These are phyloP conservation scores for Penicillium corylophilum DNA, from an alignment of 2,329 filamentous ascomycete species.

Conservation along the genomic window DNA sequence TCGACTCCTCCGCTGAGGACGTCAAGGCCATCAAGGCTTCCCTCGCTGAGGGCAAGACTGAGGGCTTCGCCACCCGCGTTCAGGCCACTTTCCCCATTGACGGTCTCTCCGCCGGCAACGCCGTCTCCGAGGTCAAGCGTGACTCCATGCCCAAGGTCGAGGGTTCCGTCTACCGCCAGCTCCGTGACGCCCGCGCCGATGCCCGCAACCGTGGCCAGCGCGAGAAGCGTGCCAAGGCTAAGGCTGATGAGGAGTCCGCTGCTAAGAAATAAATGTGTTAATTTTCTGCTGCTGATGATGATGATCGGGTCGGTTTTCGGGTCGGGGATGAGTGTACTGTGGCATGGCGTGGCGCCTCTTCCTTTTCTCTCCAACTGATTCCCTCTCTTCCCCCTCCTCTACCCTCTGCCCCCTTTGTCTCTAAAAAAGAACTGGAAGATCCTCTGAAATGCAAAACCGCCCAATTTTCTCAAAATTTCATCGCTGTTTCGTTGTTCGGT, in stretches of 20 bases:
- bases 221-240: conserved; percentile 91
- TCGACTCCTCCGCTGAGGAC: conserved; percentile 80
- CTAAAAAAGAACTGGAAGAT: conserved; percentile 39
- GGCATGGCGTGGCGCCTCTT: conserved; percentile 39
- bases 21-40: conserved; percentile 68
- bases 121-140: conserved; percentile 75
- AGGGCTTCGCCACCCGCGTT: conserved; percentile 55
- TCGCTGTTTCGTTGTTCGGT: conserved; percentile 2
- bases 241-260: conserved; percentile 64
- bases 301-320: conserved; percentile 41
- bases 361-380: conserved; percentile 28
- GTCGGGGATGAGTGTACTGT: conserved; percentile 36
- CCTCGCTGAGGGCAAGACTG: conserved; percentile 49
- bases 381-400: conserved; percentile 18
- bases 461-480: conserved; percentile 27
- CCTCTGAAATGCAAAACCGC: conserved; percentile 38
- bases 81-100: conserved; percentile 69
- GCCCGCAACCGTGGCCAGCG: conserved; percentile 77
- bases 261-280: conserved; percentile 52
- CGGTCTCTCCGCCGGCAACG: conserved; percentile 57
- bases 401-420: conserved; percentile 26
- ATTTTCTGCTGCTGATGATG: conserved; percentile 38
- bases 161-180: conserved; percentile 81
- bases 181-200: conserved; percentile 82
- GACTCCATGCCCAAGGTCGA: conserved; percentile 75